Evolutionary conservation across 768 basidiomycete genomes (phyloP).

Genomic region (Rhizopogon salebrosus): DNA sequence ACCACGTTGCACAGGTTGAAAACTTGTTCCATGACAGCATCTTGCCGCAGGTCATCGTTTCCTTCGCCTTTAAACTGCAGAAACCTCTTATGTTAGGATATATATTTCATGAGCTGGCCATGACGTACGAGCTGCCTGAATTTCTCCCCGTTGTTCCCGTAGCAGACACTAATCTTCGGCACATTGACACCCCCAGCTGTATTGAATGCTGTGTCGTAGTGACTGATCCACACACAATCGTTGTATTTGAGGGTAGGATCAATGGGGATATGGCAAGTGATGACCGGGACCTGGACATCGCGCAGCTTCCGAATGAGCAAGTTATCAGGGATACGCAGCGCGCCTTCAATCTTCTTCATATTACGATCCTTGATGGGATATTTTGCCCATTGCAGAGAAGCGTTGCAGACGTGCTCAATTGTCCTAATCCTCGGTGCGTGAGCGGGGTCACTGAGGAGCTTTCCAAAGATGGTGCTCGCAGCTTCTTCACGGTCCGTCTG

Average conservation of each 20-base stretch:
- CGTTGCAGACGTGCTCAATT: constrained; percentile 57
- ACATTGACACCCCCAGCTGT: constrained; percentile 75
- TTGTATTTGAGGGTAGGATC: constrained; percentile 69
- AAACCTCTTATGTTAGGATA: background rate
- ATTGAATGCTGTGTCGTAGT: constrained; percentile 53
- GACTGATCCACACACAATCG: constrained; percentile 60
- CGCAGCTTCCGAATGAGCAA: constrained; percentile 43
- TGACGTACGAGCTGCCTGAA: constrained; percentile 77
- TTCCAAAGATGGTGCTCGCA: constrained; percentile 56
- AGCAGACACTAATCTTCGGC: constrained; percentile 75
- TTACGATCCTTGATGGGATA: constrained; percentile 38
- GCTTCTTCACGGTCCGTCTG: constrained; percentile 60
- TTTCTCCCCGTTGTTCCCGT: constrained; percentile 56
- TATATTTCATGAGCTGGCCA: background rate
- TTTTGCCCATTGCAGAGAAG: constrained; percentile 72
- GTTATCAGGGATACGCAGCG: constrained; percentile 38
- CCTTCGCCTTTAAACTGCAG: constrained; percentile 87
- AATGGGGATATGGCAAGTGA: constrained; percentile 67
- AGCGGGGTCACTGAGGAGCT: constrained; percentile 39
- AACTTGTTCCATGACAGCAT: constrained; percentile 98
- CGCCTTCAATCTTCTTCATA: constrained; percentile 20
- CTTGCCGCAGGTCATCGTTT: constrained; percentile 89
- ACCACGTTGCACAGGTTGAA: constrained; percentile 86
- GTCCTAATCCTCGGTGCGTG: constrained; percentile 38
- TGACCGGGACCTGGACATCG: constrained; percentile 70